Base-by-base conservation (phyloP, 768 basidiomycete species). In the Multifurca ochricompacta region DNA sequence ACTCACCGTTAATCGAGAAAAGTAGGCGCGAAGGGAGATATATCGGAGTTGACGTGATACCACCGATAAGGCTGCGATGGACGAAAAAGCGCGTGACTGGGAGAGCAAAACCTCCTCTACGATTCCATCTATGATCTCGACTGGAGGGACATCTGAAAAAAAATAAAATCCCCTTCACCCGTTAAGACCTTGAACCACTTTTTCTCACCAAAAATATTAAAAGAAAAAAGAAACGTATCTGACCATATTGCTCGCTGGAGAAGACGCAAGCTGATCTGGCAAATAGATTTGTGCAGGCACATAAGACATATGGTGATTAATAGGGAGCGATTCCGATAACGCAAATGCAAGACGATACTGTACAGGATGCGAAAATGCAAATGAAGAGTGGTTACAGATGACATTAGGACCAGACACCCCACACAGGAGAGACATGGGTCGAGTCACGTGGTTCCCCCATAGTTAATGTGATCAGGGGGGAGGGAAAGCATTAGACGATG, bases 11-110 rank as follows among this genome's bases (percentile, higher is more conserved):
- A 70, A 53, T 7, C 31, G 21, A 3, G 45, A 56, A 48, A 66
- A 70, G 44, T 61, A 69, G n/a, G 55, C 56, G 30, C 66, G 50
- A 18, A 69, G 61, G 31, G 66, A 61, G 48, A 69, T 63, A 32
- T 64, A 52, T 19, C 68, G 67, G 27, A 65, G 62, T 36, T 57
- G 63, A 39, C 54, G 62, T 9, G 68, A 69, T 3, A 54, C 64
- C 37, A 65, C 53, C 2, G 67, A 61, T 48, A 69, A 63, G 16
- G 51, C 45, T 1, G 62, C 59, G 43, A 70, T 63, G 6, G 62
- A 58, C 0, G 60, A 49, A 53, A 70, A 70, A 3, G 49, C 21
- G 25, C 48, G 53, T 19, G 49, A 32, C 14, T 53, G 51, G 23
- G 47, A 35, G 6, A 13, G 50, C 9, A 69, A 59, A 2, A 66